These are phyloP conservation scores for Trypanosoma rangeli DNA, from an alignment of 208 protist species.

Conservation along the genomic window DNA sequence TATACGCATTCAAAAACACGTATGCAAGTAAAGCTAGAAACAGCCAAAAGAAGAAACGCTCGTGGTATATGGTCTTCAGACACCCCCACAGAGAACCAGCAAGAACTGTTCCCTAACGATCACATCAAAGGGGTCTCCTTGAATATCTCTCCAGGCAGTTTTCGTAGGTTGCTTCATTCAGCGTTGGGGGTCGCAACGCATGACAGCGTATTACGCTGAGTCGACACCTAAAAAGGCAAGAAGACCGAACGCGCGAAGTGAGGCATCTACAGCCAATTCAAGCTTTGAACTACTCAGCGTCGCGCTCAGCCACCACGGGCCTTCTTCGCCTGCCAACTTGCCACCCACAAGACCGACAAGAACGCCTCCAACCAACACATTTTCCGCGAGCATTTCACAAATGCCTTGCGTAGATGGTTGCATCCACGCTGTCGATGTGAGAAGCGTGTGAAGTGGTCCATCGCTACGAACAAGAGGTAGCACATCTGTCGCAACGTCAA, in stretches of 20 bases:
- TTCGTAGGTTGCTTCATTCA: background rate
- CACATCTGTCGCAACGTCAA: background rate
- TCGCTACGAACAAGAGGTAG: constrained; percentile 41
- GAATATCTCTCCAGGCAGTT: background rate
- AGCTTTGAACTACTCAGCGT: constrained; percentile 80
- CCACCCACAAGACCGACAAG: constrained; percentile 48
- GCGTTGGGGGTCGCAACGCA: background rate
- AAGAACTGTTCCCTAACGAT: background rate
- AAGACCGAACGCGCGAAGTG: constrained; percentile 75
- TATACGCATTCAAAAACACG: background rate
- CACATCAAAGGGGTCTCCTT: background rate
- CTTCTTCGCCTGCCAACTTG: constrained; percentile 18
- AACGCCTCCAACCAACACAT: constrained; percentile 65
- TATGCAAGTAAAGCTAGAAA: background rate
- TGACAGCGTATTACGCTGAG: constrained; percentile 11
- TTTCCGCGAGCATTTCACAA: constrained; percentile 32
- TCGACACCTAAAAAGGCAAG: constrained; percentile 69
- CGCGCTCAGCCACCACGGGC: constrained; percentile 79
- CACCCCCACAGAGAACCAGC: background rate
- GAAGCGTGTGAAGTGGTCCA: constrained; percentile 30
- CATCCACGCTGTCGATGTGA: constrained; percentile 28
- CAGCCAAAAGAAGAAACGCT: background rate
- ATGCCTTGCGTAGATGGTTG: constrained; percentile 23
- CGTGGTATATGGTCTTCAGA: background rate
- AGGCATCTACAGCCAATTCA: constrained; percentile 80